Percentiles rank a stretch among this genome's conserved stretches.
These are phyloP conservation scores for Polygonum aviculare DNA, from an alignment of 148 eudicot species.

Conservation along the genomic window DNA sequence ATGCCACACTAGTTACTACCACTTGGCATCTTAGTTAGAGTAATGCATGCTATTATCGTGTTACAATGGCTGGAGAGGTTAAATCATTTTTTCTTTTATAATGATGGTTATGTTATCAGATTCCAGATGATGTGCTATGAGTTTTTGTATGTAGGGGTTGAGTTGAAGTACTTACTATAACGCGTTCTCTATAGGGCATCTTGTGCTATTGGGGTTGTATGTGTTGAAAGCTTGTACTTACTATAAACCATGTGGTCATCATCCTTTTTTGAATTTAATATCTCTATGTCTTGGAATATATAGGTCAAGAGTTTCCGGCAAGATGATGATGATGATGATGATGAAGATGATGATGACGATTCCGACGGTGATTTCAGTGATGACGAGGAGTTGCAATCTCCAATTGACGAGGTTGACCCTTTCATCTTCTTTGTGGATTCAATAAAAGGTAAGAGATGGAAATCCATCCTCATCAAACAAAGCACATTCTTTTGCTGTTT, in stretches of 20 bases:
- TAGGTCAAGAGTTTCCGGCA: constrained; percentile 84
- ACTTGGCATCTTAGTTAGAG: not conserved
- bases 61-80: not conserved
- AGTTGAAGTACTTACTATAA: not conserved
- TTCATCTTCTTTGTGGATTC: constrained; percentile 84
- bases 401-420: constrained; percentile 89
- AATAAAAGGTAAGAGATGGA: constrained; percentile 44
- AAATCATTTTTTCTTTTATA: not conserved
- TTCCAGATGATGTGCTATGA: not conserved
- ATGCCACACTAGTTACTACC: not conserved
- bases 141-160: not conserved
- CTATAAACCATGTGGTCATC: not conserved
- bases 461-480: not conserved
- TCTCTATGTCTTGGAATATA: not conserved
- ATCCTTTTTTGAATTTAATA: not conserved
- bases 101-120: not conserved
- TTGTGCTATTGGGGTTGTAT: not conserved
- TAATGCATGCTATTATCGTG: not conserved
- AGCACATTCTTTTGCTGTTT: not conserved
- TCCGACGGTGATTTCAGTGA: constrained; percentile 93
- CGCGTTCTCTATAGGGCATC: not conserved
- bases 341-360: constrained; percentile 38
- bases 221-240: not conserved
- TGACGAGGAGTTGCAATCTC: constrained; percentile 87
- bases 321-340: constrained; percentile 51